These are phyloP conservation scores for Alternaria ethzedia DNA, from an alignment of 2,329 filamentous ascomycete species.

Conservation along the genomic window DNA sequence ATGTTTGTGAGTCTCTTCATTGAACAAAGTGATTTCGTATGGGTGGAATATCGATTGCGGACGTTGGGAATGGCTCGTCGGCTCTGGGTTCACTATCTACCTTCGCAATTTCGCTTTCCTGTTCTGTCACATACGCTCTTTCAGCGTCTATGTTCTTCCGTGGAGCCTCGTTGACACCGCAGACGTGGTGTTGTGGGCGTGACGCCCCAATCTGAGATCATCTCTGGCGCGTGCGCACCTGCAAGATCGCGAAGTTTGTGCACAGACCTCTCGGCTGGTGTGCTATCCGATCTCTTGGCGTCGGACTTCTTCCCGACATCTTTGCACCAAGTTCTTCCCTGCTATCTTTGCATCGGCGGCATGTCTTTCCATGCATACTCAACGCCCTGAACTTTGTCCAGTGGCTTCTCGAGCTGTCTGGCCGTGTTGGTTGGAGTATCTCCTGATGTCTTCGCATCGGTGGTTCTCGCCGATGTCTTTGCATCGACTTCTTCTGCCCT, in stretches of 20 bases:
- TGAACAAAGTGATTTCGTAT: background rate
- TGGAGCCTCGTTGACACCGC: background rate
- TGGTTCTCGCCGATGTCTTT: background rate
- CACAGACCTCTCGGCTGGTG: background rate
- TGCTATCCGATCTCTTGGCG: background rate
- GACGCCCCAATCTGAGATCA: background rate
- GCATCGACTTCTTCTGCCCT: background rate
- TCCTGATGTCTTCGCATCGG: too few relatives aligned
- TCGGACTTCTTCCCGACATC: background rate
- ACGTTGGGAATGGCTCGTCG: background rate
- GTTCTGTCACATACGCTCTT: background rate
- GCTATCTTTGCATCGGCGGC: background rate
- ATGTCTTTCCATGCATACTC: background rate
- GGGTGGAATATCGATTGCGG: background rate
- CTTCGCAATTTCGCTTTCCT: background rate
- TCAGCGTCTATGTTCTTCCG: accelerated
- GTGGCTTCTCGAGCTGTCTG: background rate
- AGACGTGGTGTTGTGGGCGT: background rate
- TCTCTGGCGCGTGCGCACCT: background rate
- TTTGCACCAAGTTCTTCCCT: too few relatives aligned
- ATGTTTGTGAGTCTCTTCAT: background rate
- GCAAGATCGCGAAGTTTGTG: background rate
- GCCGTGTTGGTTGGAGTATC: background rate
- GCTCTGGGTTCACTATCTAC: background rate
- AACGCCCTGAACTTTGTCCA: background rate